A percentile compares a stretch with the other conserved stretches of the same genome.
Conservation (phyloP, 1,284 basidiomycete species). For the Athelia psychrophila region DNA sequence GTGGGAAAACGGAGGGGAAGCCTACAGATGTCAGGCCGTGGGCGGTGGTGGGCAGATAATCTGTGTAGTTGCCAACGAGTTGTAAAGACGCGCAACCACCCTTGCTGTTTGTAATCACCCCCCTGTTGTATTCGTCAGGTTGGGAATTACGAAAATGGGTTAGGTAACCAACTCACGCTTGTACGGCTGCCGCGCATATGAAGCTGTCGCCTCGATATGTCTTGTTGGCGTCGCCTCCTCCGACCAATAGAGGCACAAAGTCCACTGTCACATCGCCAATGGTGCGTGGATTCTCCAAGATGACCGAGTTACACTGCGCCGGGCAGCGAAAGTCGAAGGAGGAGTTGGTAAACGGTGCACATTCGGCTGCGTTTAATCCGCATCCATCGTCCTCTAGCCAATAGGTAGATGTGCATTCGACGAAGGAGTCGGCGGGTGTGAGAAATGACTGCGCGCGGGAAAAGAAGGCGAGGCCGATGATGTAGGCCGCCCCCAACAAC, state of each 20-base stretch:
- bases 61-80: conserved; percentile 68
- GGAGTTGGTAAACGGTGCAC: conserved; percentile 63
- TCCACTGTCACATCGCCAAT: conserved; percentile 68
- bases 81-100: conserved; percentile 80
- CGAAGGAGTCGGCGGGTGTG: conserved; percentile 58
- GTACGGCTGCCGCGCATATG: conserved; percentile 83
- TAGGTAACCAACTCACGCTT: conserved; percentile 52
- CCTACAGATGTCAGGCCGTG: conserved; percentile 70
- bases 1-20: conserved; percentile 77
- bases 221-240: conserved; percentile 66
- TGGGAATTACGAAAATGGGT: background rate
- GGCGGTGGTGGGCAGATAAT: conserved; percentile 57
- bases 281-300: conserved; percentile 74
- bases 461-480: conserved; percentile 72
- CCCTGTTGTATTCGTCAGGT: conserved; percentile 42
- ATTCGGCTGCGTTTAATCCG: conserved; percentile 69
- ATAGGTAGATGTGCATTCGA: conserved; percentile 68
- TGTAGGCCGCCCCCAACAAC: conserved; percentile 59
- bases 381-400: conserved; percentile 74
- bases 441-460: conserved; percentile 70
- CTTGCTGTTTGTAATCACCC: conserved; percentile 56
- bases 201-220: conserved; percentile 87
- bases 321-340: conserved; percentile 81
- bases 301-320: conserved; percentile 63
- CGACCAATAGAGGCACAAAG: conserved; percentile 77